Percentiles rank a stretch among this genome's conserved stretches.
phyloP scores from a whole-genome alignment of 352 stramenopile species.

The Phytophthora citricola region DNA sequence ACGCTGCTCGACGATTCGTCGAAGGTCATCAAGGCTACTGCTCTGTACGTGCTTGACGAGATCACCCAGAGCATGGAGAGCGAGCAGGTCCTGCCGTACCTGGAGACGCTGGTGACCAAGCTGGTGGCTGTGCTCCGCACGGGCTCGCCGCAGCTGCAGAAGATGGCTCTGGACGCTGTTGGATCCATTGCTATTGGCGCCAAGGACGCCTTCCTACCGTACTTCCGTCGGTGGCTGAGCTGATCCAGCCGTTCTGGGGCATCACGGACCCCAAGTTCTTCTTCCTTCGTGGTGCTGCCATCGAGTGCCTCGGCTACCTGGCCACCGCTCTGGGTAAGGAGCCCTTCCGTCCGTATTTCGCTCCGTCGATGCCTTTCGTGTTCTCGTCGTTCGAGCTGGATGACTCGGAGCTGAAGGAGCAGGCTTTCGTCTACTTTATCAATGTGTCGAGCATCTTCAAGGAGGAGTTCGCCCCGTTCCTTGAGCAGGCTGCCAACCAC shows the following conservation, averaged over 20 bases:
- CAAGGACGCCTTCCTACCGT: slow-evolving; percentile 97
- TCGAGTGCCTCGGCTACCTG: slow-evolving; percentile 99
- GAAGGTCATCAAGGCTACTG: slow-evolving; percentile 95
- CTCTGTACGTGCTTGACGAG: slow-evolving; percentile 98
- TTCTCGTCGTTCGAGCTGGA: slow-evolving; percentile 94
- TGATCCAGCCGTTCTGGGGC: slow-evolving; percentile 90
- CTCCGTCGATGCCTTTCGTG: slow-evolving; percentile 94
- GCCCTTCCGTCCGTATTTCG: slow-evolving; percentile 95
- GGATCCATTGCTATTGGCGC: slow-evolving; percentile 97
- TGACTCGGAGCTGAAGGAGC: slow-evolving; percentile 97
- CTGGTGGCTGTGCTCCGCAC: slow-evolving; percentile 93
- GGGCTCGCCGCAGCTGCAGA: slow-evolving; percentile 94
- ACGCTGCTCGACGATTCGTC: slow-evolving; percentile 94
- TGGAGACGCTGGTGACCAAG: slow-evolving; percentile 96
- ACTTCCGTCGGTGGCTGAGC: slow-evolving; percentile 91
- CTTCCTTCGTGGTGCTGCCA: slow-evolving; percentile 94
- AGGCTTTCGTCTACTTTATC: slow-evolving; percentile 98
- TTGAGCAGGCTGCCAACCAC: slow-evolving; percentile 80
- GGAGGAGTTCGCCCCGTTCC: slow-evolving; percentile 95
- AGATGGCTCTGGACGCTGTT: slow-evolving; percentile 97
- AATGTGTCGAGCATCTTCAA: slow-evolving; percentile 99
- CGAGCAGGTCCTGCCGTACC: slow-evolving; percentile 93
- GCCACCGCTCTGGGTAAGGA: slow-evolving; percentile 96
- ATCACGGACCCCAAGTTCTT: slow-evolving; percentile 94
- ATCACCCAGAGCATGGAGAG: slow-evolving; percentile 98